Conservation (phyloP, 2,329 filamentous ascomycete genomes). For the Elsinoe perseae region DNA sequence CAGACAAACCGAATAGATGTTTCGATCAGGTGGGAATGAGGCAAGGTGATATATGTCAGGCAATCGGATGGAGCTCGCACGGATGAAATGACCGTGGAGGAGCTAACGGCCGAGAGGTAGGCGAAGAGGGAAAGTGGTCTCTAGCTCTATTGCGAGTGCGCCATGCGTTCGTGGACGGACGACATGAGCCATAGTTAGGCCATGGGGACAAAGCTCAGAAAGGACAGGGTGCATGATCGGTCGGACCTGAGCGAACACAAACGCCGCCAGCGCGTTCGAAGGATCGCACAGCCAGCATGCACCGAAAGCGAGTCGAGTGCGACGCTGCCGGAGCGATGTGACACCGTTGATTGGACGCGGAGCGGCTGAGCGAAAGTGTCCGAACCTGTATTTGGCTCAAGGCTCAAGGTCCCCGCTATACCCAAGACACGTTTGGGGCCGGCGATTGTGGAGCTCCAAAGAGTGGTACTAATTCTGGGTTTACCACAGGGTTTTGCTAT, state of each 20-base stretch:
- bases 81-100: background rate
- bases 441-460: background rate
- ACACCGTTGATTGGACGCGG: slow-evolving; percentile 10
- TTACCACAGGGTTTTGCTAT: background rate
- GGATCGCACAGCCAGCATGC: slow-evolving; percentile 8
- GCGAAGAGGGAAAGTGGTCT: slow-evolving; percentile 10
- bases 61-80: slow-evolving; percentile 11
- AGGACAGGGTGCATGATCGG: slow-evolving; percentile 13
- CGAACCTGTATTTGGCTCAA: slow-evolving; percentile 7
- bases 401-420: background rate
- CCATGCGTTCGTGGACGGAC: slow-evolving; percentile 9
- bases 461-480: slow-evolving; percentile 10
- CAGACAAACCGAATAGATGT: background rate
- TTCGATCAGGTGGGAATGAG: slow-evolving; percentile 9
- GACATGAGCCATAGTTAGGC: slow-evolving; percentile 12
- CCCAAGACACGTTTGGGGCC: slow-evolving; percentile 3
- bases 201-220: background rate
- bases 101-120: slow-evolving; percentile 11
- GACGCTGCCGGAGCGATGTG: slow-evolving; percentile 10
- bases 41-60: slow-evolving; percentile 7
- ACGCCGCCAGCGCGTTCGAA: background rate
- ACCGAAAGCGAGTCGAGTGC: slow-evolving; percentile 7
- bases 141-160: slow-evolving; percentile 4
- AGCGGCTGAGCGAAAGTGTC: background rate
- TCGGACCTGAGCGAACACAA: slow-evolving; percentile 11